phyloP scores from a whole-genome alignment of 148 eudicot species.

The Dysphania ambrosioides region DNA sequence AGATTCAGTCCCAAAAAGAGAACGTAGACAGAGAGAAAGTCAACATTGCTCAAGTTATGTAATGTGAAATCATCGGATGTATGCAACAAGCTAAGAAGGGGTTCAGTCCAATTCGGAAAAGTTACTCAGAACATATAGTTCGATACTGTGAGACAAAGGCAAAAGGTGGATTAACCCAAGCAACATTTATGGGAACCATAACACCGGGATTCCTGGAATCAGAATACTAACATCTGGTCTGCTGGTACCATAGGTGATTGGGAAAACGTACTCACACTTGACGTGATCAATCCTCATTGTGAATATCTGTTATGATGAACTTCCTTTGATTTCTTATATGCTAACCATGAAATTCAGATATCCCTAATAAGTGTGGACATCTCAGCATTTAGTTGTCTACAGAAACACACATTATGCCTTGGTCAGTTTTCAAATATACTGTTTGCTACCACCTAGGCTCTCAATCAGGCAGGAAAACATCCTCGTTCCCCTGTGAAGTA shows the following conservation, averaged over 20 bases:
- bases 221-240: background rate
- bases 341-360: too few relatives aligned
- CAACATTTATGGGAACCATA: background rate
- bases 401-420: background rate
- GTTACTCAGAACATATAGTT: background rate
- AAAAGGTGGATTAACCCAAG: background rate
- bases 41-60: background rate
- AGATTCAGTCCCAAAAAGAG: background rate
- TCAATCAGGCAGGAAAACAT: background rate
- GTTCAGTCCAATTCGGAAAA: background rate
- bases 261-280: background rate
- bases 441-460: background rate
- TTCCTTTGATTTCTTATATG: background rate
- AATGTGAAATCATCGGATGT: background rate
- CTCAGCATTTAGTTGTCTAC: background rate
- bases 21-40: background rate
- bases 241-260: background rate
- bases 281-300: background rate
- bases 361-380: too few relatives aligned
- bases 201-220: background rate
- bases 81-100: background rate
- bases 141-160: background rate
- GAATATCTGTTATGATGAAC: background rate
- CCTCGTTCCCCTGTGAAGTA: background rate
- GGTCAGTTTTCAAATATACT: too few relatives aligned